Evolutionary conservation across 2,329 filamentous ascomycete genomes (phyloP).

Genomic region (Chaetomiaceae sp.): DNA sequence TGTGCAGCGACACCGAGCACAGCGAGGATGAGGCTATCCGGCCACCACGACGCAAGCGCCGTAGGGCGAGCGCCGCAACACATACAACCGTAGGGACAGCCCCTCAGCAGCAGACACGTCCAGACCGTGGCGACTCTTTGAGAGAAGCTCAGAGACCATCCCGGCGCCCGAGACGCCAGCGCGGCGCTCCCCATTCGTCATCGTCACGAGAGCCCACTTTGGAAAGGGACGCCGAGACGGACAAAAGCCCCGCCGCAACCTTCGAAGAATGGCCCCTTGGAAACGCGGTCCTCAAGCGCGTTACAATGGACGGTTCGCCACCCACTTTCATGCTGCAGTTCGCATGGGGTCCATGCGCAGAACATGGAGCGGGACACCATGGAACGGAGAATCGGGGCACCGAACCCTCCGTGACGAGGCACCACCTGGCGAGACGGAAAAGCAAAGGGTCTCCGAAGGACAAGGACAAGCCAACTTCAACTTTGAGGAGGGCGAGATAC

Average conservation of each 20-base stretch:
- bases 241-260: neutral
- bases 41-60: too few relatives aligned
- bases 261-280: constrained; percentile 11
- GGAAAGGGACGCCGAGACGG: neutral
- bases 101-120: too few relatives aligned
- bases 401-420: neutral
- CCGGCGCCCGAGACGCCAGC: too few relatives aligned
- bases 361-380: neutral
- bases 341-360: too few relatives aligned
- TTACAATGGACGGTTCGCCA: constrained; percentile 9
- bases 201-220: too few relatives aligned
- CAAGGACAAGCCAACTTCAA: neutral
- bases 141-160: too few relatives aligned
- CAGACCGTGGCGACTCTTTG: too few relatives aligned
- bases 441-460: neutral
- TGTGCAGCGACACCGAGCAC: too few relatives aligned
- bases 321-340: constrained; percentile 15
- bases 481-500: neutral
- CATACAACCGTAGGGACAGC: too few relatives aligned
- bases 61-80: too few relatives aligned
- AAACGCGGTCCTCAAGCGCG: constrained; percentile 7
- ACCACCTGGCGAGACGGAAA: neutral
- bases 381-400: neutral
- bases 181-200: too few relatives aligned
- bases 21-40: too few relatives aligned